These are phyloP conservation scores for Aspergillus glaucus DNA, from an alignment of 2,329 filamentous ascomycete genomes.

Conservation along the genomic window DNA sequence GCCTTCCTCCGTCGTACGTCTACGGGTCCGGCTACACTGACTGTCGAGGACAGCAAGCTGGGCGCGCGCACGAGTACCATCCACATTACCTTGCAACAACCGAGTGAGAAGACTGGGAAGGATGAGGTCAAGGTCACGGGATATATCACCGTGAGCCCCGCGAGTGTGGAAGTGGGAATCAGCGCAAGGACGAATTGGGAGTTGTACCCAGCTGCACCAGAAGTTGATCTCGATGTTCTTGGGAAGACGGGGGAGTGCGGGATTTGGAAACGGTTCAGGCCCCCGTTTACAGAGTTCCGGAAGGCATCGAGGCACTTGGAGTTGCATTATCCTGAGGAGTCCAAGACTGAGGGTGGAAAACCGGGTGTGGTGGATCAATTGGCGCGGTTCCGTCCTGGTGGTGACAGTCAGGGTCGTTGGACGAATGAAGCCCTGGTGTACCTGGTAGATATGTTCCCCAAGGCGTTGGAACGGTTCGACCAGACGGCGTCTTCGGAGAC, in stretches of 20 bases:
- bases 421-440: slow-evolving; percentile 60
- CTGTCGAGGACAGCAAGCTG: slow-evolving; percentile 58
- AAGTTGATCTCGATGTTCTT: slow-evolving; percentile 18
- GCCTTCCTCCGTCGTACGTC: slow-evolving; percentile 61
- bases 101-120: slow-evolving; percentile 26
- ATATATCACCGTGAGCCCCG: slow-evolving; percentile 61
- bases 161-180: slow-evolving; percentile 53
- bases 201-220: slow-evolving; percentile 39
- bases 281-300: slow-evolving; percentile 34
- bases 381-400: slow-evolving; percentile 55
- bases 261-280: slow-evolving; percentile 15
- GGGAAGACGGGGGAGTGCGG: slow-evolving; percentile 19
- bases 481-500: slow-evolving; percentile 22
- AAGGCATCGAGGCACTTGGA: slow-evolving; percentile 48
- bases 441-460: slow-evolving; percentile 63
- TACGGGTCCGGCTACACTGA: slow-evolving; percentile 51
- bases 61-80: slow-evolving; percentile 58
- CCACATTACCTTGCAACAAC: slow-evolving; percentile 51
- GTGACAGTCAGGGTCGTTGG: slow-evolving; percentile 45
- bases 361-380: slow-evolving; percentile 54
- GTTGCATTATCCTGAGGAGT: slow-evolving; percentile 38
- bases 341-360: slow-evolving; percentile 4
- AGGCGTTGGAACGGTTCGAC: slow-evolving; percentile 52
- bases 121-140: slow-evolving; percentile 56
- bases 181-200: slow-evolving; percentile 51